Base-by-base conservation (phyloP, 2,329 filamentous ascomycete genomes). In the Colletotrichum cuscutae region DNA sequence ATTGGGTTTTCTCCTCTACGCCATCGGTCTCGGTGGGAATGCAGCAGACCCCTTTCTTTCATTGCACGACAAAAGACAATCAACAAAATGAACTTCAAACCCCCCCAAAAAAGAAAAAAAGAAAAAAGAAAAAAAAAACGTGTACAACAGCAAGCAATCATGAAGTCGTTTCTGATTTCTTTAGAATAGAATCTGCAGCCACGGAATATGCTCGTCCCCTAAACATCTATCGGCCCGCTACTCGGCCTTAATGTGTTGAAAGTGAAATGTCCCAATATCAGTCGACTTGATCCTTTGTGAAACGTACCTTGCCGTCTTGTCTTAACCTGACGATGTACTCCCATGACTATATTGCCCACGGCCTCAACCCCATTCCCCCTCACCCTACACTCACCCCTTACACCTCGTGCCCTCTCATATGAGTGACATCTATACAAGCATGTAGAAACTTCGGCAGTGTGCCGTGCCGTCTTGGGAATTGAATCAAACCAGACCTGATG, bases 71-170 rank as follows among this genome's bases (percentile, higher is more conserved):
- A 32, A 35, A 35, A 54, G 19, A 54, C 13, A 59, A 54, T 28
- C 7, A 64, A 12, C 35, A 35, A 53, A 22, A 49, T 49, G 42
- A 42, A 49, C 22, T 11, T 22, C 42, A 22, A 49, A 1, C 37
- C 32, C 24, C 24, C 22, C 30, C 30, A 3, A 32, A 42, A 53
- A 65, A 72, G 26, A 46, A n/a, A 15, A 49, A 49, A 11, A 19
- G n/a, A n/a, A n/a, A n/a, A n/a, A n/a, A n/a, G n/a, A n/a, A n/a
- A 46, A n/a, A 15, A 49, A 49, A 49, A 22, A n/a, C 19, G 65
- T 72, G 70, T 64, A 72, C 54, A 72, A 64, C 59, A 65, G 59
- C 22, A 68, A 56, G 61, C 62, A 42, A 68, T 12, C 59, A 59
- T 26, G 32, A 24, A 59, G 28, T 24, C 19, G 1, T 54, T 54